Evolutionary conservation across 352 stramenopile species (phyloP), one percentile per base, ranked within the genome.

Genomic region (Globisporangium mamillatum): DNA sequence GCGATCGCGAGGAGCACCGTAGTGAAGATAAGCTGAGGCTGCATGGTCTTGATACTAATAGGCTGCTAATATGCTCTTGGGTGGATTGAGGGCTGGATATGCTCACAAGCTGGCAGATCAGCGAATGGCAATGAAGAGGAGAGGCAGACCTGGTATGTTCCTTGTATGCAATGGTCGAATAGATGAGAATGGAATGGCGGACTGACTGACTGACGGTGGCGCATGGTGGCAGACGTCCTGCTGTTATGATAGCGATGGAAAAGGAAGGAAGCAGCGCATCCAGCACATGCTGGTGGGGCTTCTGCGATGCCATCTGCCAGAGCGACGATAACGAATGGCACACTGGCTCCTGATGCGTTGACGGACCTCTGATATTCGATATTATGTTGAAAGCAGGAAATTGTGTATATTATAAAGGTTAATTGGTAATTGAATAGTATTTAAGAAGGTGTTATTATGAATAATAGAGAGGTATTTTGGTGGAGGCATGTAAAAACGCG

Each of bases 1-100:
- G 66, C 10, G 16, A 61, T 8, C 20, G 55, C 29, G 3, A 78
- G 29, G 2, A 50, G 41, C 41, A 53, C 55, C 20, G 53, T 27
- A 12, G 62, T 54, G 48, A 68, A 7, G 50, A 71, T 29, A 20
- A 68, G 24, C 8, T 41, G 38, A 29, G 32, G 59, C 10, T 69
- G 54, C 64, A 69, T 69, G 7, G 38, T 46, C 12, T 22, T 66
- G 16, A 10, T 38, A 46, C 2, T 48, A 22, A 18, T 60, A 22
- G 9, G 8, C 1, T 9, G 34, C 34, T 29, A 29, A 29, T 29
- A 32, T 5, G 27, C 27, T 7, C 27, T 32, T 32, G 3, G 27
- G 27, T 32, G 27, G 27, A 32, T 46, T 46, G 38, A 46, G 38
- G 38, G 38, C 38, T 20, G 41, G 41, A 50, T n/a, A 16, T 50